A percentile compares a stretch with the other conserved stretches of the same genome.
Conservation (phyloP, 129 eudicot species). For the Escallonia rubra region DNA sequence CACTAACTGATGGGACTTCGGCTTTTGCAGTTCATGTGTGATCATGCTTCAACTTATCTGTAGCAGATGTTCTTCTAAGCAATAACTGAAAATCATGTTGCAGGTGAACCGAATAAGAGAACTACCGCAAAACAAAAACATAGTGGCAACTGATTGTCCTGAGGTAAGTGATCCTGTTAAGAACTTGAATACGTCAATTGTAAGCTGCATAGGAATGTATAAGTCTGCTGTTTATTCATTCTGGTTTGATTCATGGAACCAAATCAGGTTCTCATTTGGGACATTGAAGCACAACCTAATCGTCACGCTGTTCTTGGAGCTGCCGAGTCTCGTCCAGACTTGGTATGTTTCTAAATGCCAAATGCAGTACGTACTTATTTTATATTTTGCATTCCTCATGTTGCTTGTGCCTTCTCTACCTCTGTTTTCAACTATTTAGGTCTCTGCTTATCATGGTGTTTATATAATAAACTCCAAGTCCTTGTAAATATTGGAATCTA, state of each 20-base stretch:
- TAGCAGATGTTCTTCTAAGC: not conserved
- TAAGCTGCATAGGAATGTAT: not conserved
- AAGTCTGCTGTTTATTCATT: not conserved
- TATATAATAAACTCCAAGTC: not conserved
- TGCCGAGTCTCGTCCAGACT: constrained; percentile 80
- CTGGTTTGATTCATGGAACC: not conserved
- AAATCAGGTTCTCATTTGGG: constrained; percentile 92
- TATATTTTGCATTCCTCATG: not conserved
- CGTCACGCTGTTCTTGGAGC: constrained; percentile 80
- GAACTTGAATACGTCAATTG: not conserved
- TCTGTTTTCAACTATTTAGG: not conserved
- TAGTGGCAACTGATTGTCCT: constrained; percentile 92
- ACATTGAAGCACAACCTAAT: constrained; percentile 84
- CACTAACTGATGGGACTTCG: no score
- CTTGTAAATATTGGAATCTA: not conserved
- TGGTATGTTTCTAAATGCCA: constrained; percentile 46
- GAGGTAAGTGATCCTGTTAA: constrained; percentile 43
- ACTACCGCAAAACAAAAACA: constrained; percentile 82
- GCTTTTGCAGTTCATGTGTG: no score
- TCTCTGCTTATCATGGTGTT: not conserved
- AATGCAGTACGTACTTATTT: not conserved
- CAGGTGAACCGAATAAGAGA: constrained; percentile 98
- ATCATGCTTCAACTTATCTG: no score
- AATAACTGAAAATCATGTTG: constrained; percentile 19
- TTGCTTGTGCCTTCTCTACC: not conserved